Base-by-base conservation (phyloP, 108 stramenopile genomes). In the Fistulifera pelliculosa region DNA sequence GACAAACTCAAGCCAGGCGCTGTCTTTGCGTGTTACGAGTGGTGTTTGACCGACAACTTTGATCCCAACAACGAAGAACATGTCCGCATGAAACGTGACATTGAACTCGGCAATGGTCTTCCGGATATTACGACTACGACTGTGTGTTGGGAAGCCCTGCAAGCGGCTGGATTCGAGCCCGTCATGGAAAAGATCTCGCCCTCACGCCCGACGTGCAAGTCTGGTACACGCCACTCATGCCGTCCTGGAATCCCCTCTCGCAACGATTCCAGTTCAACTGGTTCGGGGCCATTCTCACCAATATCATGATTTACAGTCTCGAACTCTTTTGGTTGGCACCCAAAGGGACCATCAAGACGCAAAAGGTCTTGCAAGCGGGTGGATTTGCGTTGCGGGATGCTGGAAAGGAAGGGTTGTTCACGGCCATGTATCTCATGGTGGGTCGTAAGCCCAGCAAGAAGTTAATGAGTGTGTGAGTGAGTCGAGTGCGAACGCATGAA, bases 191-290 rank as follows among this genome's bases (percentile, higher is more conserved):
- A 11, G 90, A 94, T 62, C 56, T 73, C 24, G 90, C 80, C 27
- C 47, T 71, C 10, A 38, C 17, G 4, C 19, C 31, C 11, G 79
- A 85, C 47, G 63, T 76, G 54, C 76, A 68, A 26, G 62, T 73
- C 0, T 91, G 93, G 94, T 65, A 71, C 45, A 67, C 69, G 14
- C 94, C 89, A 0, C 60, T 94, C n/a, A 68, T 72, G 48, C 81
- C 90, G 15, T 69, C 69, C n/a, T 90, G 81, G 81, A 91, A 90
- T 66, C 79, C 87, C 10, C 74, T 94, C 49, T 76, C 80, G 10
- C 85, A 85, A 58, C 76, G 94, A 8, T 94, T 94, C 57, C 90
- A 94, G 71, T 90, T 92, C 74, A 92, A 75, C 48, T 81, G 79
- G 76, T 66, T 91, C 27, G 93, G 93, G 15, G 56, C 66, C 47